Percentiles rank a stretch among this genome's conserved stretches.
Evolutionary conservation across 441 rosid genomes (phyloP).

Genomic region (Pelargonium australe): DNA sequence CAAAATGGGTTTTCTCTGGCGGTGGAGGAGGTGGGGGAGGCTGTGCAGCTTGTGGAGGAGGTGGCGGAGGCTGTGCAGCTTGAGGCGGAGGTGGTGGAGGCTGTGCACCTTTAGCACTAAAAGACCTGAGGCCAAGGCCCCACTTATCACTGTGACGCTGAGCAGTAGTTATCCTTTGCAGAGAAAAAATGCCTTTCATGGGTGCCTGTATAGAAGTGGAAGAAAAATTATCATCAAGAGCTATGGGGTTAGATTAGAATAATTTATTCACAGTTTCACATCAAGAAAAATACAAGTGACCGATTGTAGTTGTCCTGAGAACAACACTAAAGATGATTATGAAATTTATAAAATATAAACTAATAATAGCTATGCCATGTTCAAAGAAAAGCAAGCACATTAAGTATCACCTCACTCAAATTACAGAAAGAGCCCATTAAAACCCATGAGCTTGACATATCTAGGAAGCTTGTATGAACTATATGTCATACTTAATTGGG

Average conservation of each 20-base stretch:
- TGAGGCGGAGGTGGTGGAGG: slow-evolving; percentile 78
- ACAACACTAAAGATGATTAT: not conserved
- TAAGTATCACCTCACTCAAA: not conserved
- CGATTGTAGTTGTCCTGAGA: not conserved
- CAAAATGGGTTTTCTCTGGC: slow-evolving; percentile 96
- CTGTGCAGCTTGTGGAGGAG: slow-evolving; percentile 88
- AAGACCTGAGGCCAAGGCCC: slow-evolving; percentile 48
- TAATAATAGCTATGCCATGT: too few relatives aligned
- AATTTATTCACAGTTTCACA: not conserved
- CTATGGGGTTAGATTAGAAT: not conserved
- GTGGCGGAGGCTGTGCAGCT: slow-evolving; percentile 65
- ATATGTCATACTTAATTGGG: too few relatives aligned
- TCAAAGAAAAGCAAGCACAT: not conserved
- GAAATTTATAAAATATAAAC: too few relatives aligned
- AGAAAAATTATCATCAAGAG: slow-evolving; percentile 7
- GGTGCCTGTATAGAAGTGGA: slow-evolving; percentile 49
- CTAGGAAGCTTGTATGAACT: too few relatives aligned
- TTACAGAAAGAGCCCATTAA: not conserved
- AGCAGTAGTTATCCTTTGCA: slow-evolving; percentile 50
- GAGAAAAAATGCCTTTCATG: slow-evolving; percentile 59
- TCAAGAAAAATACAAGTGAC: not conserved
- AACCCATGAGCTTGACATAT: not conserved
- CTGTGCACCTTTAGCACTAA: slow-evolving; percentile 53
- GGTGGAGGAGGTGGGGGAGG: slow-evolving; percentile 82
- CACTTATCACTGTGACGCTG: slow-evolving; percentile 40